Evolutionary conservation across 805 yeast species (phyloP), one percentile per base, ranked within the genome.

Genomic region (Candida cerambycidarum): DNA sequence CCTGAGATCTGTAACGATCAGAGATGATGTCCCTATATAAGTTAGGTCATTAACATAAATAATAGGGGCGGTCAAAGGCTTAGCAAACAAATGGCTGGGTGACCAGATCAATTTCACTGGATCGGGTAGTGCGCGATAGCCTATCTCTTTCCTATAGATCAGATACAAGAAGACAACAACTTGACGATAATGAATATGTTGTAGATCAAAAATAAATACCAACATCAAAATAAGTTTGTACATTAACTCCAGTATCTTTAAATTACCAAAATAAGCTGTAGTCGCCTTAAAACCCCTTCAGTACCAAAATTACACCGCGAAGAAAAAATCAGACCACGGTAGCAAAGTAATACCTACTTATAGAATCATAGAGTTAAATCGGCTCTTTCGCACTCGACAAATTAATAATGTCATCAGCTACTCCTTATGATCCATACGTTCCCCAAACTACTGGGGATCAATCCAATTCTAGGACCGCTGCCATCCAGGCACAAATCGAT

Each of bases 401-500:
- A 21, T 3, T 14, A 32, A 32, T 32, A 15, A 85, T 85, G 92
- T 79, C 89, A 14, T 82, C 89, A 16, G 78, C 88, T 30, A 85
- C 79, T 38, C 95, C 95, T 43, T 86, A 87, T 61, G 95, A 87
- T 62, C 95, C 95, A 57, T 87, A 83, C 57, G 81, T 83, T 50
- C 92, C 92, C 39, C 76, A 78, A 56, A 59, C 70, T 34, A 65
- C 74, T 29, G 81, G 77, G 34, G 76, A 73, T 44, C 79, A 73
- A 56, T 63, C 73, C 38, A 71, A 71, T 52, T 65, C 79, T 53
- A 78, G 83, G 56, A 82, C 93, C 27, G 93, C 93, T 15, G 89
- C 89, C 49, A 79, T 86, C 60, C 90, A 86, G 65, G 89, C 90
- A 33, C 93, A 88, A 75, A 87, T 89, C 62, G 93, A 88, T 65